These are phyloP conservation scores for Phytophthora nicotianae DNA, from an alignment of 352 stramenopile genomes.

Conservation along the genomic window DNA sequence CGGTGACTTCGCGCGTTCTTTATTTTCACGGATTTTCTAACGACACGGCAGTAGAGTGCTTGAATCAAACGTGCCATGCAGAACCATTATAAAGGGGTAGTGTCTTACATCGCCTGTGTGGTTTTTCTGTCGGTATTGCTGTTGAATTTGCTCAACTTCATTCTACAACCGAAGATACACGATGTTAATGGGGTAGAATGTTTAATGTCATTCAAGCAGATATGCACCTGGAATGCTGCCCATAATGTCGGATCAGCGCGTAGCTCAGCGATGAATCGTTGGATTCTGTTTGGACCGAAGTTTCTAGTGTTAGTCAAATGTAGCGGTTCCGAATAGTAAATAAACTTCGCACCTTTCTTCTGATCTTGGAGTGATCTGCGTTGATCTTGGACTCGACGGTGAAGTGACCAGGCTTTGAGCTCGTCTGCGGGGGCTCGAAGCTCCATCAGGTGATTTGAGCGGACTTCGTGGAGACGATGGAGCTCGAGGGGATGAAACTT, in stretches of 20 bases:
- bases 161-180: slow-evolving; percentile 20
- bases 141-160: slow-evolving; percentile 47
- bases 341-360: slow-evolving; percentile 30
- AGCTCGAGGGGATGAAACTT: slow-evolving; percentile 24
- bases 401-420: slow-evolving; percentile 1
- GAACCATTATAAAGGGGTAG: background rate
- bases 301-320: slow-evolving; percentile 3
- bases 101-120: slow-evolving; percentile 41
- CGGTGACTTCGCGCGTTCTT: slow-evolving; percentile 39
- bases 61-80: background rate
- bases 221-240: slow-evolving; percentile 55
- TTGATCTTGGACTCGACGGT: slow-evolving; percentile 16
- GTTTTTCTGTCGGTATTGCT: slow-evolving; percentile 49
- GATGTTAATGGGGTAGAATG: background rate
- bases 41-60: background rate
- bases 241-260: slow-evolving; percentile 59
- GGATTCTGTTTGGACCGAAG: slow-evolving; percentile 45
- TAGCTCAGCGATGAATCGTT: slow-evolving; percentile 57
- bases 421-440: slow-evolving; percentile 19
- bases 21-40: slow-evolving; percentile 75
- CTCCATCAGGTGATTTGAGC: slow-evolving; percentile 7
- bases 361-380: slow-evolving; percentile 10
- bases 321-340: background rate
- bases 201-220: background rate
- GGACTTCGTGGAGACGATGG: slow-evolving; percentile 22